Conservation (phyloP, 1,284 basidiomycete species). For the Macrocystidia cucumis region DNA sequence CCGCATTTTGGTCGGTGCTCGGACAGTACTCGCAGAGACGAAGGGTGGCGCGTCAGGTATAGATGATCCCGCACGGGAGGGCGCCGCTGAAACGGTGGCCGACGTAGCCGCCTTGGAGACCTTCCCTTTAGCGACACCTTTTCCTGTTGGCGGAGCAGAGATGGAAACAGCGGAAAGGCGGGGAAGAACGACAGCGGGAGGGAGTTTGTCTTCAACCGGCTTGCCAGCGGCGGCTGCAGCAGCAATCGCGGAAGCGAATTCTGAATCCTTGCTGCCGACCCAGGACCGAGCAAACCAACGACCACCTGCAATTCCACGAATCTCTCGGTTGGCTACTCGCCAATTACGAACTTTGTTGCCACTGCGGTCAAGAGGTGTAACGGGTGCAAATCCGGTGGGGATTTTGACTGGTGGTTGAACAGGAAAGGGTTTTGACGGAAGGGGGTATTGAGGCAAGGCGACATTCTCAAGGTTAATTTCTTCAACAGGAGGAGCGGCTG, state of each 20-base stretch:
- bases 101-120: conserved; percentile 27
- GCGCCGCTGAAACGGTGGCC: conserved; percentile 35
- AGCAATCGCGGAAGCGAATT: conserved; percentile 32
- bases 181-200: conserved; percentile 17
- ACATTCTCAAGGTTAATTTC: conserved; percentile 45
- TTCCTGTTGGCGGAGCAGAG: conserved; percentile 29
- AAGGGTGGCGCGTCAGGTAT: conserved; percentile 32
- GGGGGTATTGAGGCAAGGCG: conserved; percentile 63
- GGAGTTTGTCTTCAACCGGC: conserved; percentile 7
- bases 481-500: conserved; percentile 24
- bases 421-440: conserved; percentile 71
- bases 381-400: conserved; percentile 59
- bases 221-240: conserved; percentile 15
- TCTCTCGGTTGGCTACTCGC: conserved; percentile 65
- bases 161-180: conserved; percentile 27
- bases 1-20: conserved; percentile 52
- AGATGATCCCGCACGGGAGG: conserved; percentile 46
- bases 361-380: conserved; percentile 55
- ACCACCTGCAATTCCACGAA: conserved; percentile 71
- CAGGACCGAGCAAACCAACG: conserved; percentile 69
- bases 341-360: conserved; percentile 56
- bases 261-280: conserved; percentile 75
- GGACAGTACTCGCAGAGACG: conserved; percentile 21
- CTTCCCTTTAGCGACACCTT: conserved; percentile 30
- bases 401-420: conserved; percentile 72